These are phyloP conservation scores for Penicillium sp. DNA, from an alignment of 2,329 filamentous ascomycete genomes.

Conservation along the genomic window DNA sequence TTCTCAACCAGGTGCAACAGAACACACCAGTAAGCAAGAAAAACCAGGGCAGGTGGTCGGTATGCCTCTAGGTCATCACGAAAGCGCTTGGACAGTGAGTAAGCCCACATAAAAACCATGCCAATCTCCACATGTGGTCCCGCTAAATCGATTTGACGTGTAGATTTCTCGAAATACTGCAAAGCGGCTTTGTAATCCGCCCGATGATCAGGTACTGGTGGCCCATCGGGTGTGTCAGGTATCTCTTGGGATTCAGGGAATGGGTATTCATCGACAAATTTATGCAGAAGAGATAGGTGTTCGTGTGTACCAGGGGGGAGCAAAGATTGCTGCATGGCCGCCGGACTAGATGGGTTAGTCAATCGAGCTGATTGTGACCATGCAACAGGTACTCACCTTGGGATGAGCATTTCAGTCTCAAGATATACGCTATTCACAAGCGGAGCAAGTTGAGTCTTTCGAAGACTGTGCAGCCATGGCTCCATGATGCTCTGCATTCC, in stretches of 20 bases:
- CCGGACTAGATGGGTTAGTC: conserved; percentile 8
- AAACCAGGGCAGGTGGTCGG: conserved; percentile 17
- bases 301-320: conserved; percentile 19
- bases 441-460: conserved; percentile 16
- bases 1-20: conserved; percentile 16
- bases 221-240: not conserved
- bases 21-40: conserved; percentile 20
- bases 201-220: conserved; percentile 1
- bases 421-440: conserved; percentile 17
- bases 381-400: conserved; percentile 10
- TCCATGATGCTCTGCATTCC: conserved; percentile 22
- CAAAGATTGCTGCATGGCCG: conserved; percentile 13
- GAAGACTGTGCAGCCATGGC: conserved; percentile 16
- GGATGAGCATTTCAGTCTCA: conserved; percentile 14
- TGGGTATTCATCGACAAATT: conserved; percentile 18
- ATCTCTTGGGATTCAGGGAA: conserved; percentile 7
- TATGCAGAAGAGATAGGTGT: conserved; percentile 13
- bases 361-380: too few relatives aligned
- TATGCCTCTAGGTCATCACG: conserved; percentile 14
- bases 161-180: conserved; percentile 8
- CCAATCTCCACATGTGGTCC: conserved; percentile 19
- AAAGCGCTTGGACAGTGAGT: conserved; percentile 17
- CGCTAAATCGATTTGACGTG: conserved; percentile 18
- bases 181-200: conserved; percentile 15
- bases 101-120: conserved; percentile 22